These are phyloP conservation scores for Eucalyptus viminalis DNA, from an alignment of 345 rosid species.

Conservation along the genomic window DNA sequence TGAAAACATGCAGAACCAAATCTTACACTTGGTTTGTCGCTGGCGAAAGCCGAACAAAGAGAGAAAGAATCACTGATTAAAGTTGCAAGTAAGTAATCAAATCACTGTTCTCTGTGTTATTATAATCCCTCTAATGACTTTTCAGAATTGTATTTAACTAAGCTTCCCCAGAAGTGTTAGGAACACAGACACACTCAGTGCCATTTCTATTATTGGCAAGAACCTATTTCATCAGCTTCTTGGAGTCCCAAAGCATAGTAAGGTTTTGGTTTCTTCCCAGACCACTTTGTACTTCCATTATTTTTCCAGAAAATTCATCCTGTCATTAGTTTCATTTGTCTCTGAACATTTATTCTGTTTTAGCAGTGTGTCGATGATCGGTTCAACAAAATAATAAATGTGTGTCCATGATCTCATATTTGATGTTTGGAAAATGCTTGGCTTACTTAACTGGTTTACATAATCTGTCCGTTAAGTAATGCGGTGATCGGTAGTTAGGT, in stretches of 20 bases:
- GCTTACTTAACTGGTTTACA: neutral
- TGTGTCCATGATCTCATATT: neutral
- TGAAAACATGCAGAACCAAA: neutral
- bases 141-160: neutral
- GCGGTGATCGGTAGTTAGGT: neutral
- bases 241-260: neutral
- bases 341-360: neutral
- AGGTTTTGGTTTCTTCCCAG: neutral
- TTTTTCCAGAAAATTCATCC: neutral
- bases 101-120: neutral
- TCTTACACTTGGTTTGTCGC: neutral
- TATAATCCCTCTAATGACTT: neutral
- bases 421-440: neutral
- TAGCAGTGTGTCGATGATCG: neutral
- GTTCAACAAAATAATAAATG: too few species aligned
- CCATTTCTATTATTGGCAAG: neutral
- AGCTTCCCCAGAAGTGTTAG: neutral
- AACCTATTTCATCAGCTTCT: neutral
- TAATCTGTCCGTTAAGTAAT: neutral
- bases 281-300: neutral
- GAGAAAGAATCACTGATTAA: neutral
- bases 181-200: neutral
- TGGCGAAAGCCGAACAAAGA: neutral
- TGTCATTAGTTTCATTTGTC: neutral
- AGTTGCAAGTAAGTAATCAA: neutral